Evolutionary conservation across 108 stramenopile genomes (phyloP), one percentile per base, ranked within the genome.

Genomic region (Cyclotella baltica): DNA sequence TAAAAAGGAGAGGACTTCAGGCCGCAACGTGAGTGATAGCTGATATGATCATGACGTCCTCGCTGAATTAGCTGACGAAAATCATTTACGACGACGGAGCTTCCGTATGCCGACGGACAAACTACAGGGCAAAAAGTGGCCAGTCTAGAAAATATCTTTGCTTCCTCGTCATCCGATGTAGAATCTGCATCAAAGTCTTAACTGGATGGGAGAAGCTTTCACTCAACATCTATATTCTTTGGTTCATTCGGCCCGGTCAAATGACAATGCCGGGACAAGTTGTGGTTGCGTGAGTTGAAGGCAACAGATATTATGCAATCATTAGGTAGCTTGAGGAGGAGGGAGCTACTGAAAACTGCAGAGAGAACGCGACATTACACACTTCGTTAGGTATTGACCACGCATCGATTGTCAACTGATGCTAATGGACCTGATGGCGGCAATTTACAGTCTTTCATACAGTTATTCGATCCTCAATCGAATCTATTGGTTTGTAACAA

Each of bases 321-420:
- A 55, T 30, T 81, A 1, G 69, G 75, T 64, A 64, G 56, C 37
- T 25, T 47, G 31, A 34, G 58, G 52, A 81, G 80, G 53, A 74
- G 59, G 57, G 11, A 75, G n/a, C 62, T 81, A 23, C 34, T 75
- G 62, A 64, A 62, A 56, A 59, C 80, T 40, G 80, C 80, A 18
- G 63, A 75, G 68, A 68, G 62, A 0, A 46, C 73, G 0, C 58
- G 80, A 37, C 80, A 81, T 50, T 81, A 70, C 31, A 62, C 52
- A 18, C 68, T 81, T 52, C 67, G 80, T n/a, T 56, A 75, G 73
- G 69, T 74, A 25, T 62, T 81, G 50, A 81, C 80, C 64, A 73
- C 66, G 37, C 33, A 35, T 15, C 46, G n/a, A 2, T 37, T 29
- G 31, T 15, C 4, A 55, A 37, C 40, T 28, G 62, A 65, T 23